Percentiles rank a stretch among this genome's conserved stretches.
Evolutionary conservation across 1,284 basidiomycete genomes (phyloP).

Genomic region (Entoloma clypeatum): DNA sequence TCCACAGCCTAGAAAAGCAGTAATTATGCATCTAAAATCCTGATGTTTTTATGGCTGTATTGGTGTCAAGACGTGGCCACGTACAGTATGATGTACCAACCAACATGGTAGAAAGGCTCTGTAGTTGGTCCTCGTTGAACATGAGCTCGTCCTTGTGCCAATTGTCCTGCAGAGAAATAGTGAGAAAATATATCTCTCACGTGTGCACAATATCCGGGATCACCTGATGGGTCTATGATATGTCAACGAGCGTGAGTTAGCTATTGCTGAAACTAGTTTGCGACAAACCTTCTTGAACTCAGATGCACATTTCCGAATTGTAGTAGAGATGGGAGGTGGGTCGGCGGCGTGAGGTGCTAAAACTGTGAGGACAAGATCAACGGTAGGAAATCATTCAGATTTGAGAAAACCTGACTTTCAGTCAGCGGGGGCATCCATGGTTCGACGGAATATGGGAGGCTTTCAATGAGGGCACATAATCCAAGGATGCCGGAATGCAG

Average conservation of each 20-base stretch:
- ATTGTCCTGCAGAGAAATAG: constrained; percentile 59
- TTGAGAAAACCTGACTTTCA: constrained; percentile 48
- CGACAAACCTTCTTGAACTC: constrained; percentile 79
- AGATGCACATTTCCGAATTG: constrained; percentile 84
- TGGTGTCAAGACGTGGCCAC: constrained; percentile 21
- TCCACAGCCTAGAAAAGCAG: too few relatives aligned
- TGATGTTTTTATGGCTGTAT: constrained; percentile 3
- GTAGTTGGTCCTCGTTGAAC: constrained; percentile 89
- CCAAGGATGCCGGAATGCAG: constrained; percentile 91
- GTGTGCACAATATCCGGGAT: constrained; percentile 9
- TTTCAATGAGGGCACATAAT: constrained; percentile 80
- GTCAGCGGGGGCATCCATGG: constrained; percentile 76
- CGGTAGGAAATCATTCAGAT: constrained; percentile 22
- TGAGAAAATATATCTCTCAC: constrained; percentile 13
- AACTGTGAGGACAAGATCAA: constrained; percentile 36
- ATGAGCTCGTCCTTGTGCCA: constrained; percentile 89
- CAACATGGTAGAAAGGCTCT: constrained; percentile 83
- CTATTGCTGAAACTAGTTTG: constrained; percentile 8
- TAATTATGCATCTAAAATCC: constrained; percentile 26
- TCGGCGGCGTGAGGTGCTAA: constrained; percentile 83
- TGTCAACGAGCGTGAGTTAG: constrained; percentile 10
- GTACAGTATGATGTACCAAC: constrained; percentile 90
- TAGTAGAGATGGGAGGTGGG: constrained; percentile 88
- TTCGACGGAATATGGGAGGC: constrained; percentile 75
- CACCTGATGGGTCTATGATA: constrained; percentile 64